Evolutionary conservation across 345 rosid species (phyloP), one percentile per base, ranked within the genome.

Genomic region (Firmiana major): DNA sequence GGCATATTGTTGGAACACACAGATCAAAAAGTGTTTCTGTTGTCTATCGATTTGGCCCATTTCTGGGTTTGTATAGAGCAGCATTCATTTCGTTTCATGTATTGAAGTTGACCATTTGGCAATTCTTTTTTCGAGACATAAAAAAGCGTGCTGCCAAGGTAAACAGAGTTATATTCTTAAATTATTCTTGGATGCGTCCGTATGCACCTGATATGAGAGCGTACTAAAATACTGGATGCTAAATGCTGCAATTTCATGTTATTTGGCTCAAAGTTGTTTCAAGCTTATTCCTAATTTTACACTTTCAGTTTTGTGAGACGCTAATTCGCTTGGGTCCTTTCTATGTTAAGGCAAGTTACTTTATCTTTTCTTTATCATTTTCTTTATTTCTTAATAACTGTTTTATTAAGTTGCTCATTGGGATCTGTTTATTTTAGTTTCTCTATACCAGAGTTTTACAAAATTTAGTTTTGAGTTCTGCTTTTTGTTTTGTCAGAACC

Each of bases 251-350:
- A 68, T 73, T 55, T 19, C 9, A 53, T 63, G 48, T 74, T 66
- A 21, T 63, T 43, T 59, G 21, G 21, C 45, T 28, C 58, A 73
- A 48, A 13, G 5, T 15, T 48, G 11, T 68, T 17, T 51, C 6
- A 67, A 77, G 62, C 36, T 78, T 57, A 73, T 36, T 48, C 36
- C 65, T 55, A 53, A 59, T 51, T 46, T 66, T 54, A 34, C 78
- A 67, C 75, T 67, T 92, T 91, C 97, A 93, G 98, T 93, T 93
- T 73, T 88, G 97, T 19, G 88, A 92, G 80, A 92, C 94, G 24
- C 92, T 96, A 57, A 91, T 96, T 75, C 79, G 55, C 82, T 81
- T 93, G 94, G 97, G 97, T 70, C 99, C 99, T 78, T 96, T 93
- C 84, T 92, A 93, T 83, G 51, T 92, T 63, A 96, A 96, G 98